phyloP scores from a whole-genome alignment of 208 protist species.

The Tritrichomonas foetus region DNA sequence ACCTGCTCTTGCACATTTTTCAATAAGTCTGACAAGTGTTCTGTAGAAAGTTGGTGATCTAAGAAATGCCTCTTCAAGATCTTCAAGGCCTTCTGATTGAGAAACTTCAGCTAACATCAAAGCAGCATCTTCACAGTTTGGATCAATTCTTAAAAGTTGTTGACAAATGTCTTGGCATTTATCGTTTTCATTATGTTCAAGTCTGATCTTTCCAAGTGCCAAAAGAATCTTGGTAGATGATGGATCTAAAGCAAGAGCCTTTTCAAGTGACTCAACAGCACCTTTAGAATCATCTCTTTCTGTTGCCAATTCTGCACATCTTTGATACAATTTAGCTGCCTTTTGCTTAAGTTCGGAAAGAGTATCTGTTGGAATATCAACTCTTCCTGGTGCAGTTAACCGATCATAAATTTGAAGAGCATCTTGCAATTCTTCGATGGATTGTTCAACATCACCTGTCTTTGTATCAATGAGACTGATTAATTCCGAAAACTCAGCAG shows the following conservation, averaged over 20 bases:
- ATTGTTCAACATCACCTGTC: background rate
- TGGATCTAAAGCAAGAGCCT: background rate
- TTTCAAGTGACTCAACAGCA: background rate
- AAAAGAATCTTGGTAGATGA: background rate
- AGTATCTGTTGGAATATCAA: constrained; percentile 9
- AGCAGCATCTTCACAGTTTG: constrained; percentile 23
- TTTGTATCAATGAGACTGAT: background rate
- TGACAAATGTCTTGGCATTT: background rate
- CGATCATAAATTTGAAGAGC: background rate
- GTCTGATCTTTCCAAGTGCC: background rate
- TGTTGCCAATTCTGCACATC: background rate
- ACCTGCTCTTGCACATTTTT: background rate
- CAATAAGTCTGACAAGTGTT: constrained; percentile 18
- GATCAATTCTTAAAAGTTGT: background rate
- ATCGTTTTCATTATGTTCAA: background rate
- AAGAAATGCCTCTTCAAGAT: background rate
- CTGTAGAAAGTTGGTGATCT: background rate
- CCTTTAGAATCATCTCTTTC: background rate
- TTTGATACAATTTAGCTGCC: background rate
- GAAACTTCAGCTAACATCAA: constrained; percentile 9
- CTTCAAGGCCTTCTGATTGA: background rate
- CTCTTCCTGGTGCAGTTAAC: background rate
- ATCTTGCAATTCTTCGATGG: background rate
- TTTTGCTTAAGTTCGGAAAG: background rate
- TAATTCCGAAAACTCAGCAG: background rate